Base-by-base conservation (phyloP, 225 moss, liverwort and hornwort genomes). In the Rhytidiadelphus loreus region DNA sequence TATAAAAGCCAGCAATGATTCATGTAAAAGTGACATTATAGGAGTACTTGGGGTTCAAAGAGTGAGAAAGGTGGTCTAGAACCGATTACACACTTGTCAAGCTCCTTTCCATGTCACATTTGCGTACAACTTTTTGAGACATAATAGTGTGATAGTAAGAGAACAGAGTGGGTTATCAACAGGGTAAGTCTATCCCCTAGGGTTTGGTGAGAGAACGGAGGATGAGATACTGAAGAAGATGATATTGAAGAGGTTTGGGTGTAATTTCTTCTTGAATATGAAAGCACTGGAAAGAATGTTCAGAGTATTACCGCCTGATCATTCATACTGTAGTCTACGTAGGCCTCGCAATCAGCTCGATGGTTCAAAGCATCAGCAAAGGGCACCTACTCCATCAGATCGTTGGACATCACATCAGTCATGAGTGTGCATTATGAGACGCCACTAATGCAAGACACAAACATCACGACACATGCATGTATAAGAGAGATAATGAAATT, bases 361-460 rank as follows among this genome's bases (percentile, higher is more conserved):
- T 97, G 97, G 63, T 97, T 99, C 43, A 96, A 86, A 53, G 95
- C 95, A 89, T 96, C 96, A 85, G 95, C 99, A 89, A 93, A 99
- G 37, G 99, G 97, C 79, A 99, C 91, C 98, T 98, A 85, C 73
- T 89, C 90, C 86, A 84, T 16, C 77, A 87, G 21, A 73, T 74
- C 43, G 44, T 85, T 64, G n/a, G 20, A 82, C 59, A 65, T 32
- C 83, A 72, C 52, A 80, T 91, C 82, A 82, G 77, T 86, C 77
- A 77, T 13, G n/a, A 80, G 63, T 83, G 28, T 28, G 64, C 48
- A 79, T 62, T 63, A 70, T 33, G 70, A 76, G 82, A 74, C 65
- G 65, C 39, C 32, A 57, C 87, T 39, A 75, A 41, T 33, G 72
- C 53, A 83, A 83, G 65, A 55, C 84, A 65, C 26, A 61, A 86